Base-by-base conservation (phyloP, 768 basidiomycete genomes). In the Tricholoma sp. region DNA sequence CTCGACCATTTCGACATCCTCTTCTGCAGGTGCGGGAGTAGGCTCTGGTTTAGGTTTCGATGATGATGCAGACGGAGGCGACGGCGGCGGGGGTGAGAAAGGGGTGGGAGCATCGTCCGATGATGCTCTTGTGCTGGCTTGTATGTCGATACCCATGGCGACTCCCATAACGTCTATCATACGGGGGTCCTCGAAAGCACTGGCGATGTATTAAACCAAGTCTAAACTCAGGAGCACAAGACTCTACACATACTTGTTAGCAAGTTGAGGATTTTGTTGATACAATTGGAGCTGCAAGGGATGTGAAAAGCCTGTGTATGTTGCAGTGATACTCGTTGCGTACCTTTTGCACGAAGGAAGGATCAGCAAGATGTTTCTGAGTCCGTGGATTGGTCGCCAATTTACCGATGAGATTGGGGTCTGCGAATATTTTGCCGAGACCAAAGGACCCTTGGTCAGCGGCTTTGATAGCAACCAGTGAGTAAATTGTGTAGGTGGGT, bases 151-250 rank as follows among this genome's bases (percentile, higher is more conserved):
- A 32, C 93, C 93, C 89, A 98, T 92, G 56, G 92, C 80, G 10
- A 85, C 95, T 58, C 95, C 95, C 45, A 98, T 77, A 14, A 94
- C 94, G 67, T 91, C 88, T 70, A 94, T 91, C 92, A 97, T 94
- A 57, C 95, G 83, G 34, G 95, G 85, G 72, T 98, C 95, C 59
- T 83, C 75, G 63, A 90, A 69, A 65, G 83, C 79, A 46, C 81
- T 84, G 41, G 8, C 9, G 19, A 11, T 43, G 19, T 43, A 61
- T 22, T 35, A 47, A 34, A 37, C 62, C 22, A 59, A 46, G 52
- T 43, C 24, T 49, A 10, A 50, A 54, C 11, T 34, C 18, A 52
- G 24, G 31, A 49, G 39, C 56, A 11, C 37, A 49, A 31, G 24
- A 50, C 18, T 22, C 4, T 22, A n/a, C 43, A 72, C 79, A 58